These are phyloP conservation scores for Pinus tabuliformis DNA, from an alignment of 75 land plant species.

Conservation along the genomic window DNA sequence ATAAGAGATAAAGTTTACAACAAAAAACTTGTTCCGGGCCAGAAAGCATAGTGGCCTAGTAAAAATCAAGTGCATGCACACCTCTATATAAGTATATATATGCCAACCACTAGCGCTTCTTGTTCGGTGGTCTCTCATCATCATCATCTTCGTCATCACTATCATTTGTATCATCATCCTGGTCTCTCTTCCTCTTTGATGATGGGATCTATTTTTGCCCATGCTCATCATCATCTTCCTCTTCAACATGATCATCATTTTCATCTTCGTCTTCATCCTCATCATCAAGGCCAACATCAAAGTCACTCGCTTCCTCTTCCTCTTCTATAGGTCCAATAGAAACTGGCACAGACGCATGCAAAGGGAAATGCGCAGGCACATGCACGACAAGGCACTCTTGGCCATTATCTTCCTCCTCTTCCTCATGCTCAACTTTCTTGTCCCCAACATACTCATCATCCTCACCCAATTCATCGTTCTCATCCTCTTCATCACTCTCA, in stretches of 20 bases:
- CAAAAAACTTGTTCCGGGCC: neutral
- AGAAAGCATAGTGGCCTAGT: neutral
- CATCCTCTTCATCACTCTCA: conserved; percentile 52
- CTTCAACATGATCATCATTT: conserved; percentile 43
- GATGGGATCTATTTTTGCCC: conserved; percentile 14
- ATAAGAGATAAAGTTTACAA: conserved; percentile 2
- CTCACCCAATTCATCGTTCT: conserved; percentile 47
- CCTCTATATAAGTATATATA: neutral
- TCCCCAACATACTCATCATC: conserved; percentile 32
- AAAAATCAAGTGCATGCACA: neutral
- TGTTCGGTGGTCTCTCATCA: conserved; percentile 23
- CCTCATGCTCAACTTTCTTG: neutral
- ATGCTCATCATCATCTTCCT: conserved; percentile 39
- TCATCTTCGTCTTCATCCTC: conserved; percentile 39
- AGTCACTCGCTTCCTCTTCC: conserved; percentile 56
- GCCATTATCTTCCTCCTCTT: conserved; percentile 62
- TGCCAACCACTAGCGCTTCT: conserved; percentile 8
- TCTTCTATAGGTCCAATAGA: conserved; percentile 28
- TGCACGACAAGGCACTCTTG: conserved; percentile 71
- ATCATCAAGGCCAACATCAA: conserved; percentile 45
- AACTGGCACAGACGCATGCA: too few relatives aligned
- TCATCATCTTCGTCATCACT: conserved; percentile 16
- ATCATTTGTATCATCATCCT: conserved; percentile 8
- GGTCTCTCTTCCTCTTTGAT: conserved; percentile 39
- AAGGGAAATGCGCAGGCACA: neutral